These are phyloP conservation scores for Chytriomyces sp. DNA, from an alignment of 192 early-diverging fungal species.

Conservation along the genomic window DNA sequence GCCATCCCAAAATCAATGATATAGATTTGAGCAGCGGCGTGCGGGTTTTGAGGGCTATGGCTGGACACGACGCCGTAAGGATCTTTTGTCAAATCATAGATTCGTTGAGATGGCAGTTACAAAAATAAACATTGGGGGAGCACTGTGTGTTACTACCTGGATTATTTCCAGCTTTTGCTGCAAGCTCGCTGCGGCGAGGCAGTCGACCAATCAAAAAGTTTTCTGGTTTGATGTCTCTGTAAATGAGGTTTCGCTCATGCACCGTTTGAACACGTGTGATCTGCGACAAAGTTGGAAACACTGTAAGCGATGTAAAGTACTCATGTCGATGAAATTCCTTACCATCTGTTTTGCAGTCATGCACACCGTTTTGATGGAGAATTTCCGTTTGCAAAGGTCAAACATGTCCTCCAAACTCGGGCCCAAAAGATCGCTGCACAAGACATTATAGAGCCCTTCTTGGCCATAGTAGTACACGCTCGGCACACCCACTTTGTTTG, in stretches of 20 bases:
- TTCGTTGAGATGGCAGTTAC: background rate
- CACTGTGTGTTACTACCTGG: conserved; percentile 6
- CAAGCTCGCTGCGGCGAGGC: conserved; percentile 51
- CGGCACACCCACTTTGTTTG: conserved; percentile 76
- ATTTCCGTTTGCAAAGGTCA: conserved; percentile 90
- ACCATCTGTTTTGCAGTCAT: conserved; percentile 97
- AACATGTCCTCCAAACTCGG: conserved; percentile 94
- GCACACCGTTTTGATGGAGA: conserved; percentile 90
- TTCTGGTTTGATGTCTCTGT: conserved; percentile 99
- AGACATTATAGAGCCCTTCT: conserved; percentile 92
- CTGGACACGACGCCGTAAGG: conserved; percentile 53
- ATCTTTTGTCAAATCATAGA: conserved; percentile 30
- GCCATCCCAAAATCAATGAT: conserved; percentile 99
- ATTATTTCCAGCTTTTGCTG: conserved; percentile 55
- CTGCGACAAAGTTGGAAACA: conserved; percentile 56
- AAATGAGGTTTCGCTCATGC: conserved; percentile 94
- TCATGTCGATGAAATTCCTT: background rate
- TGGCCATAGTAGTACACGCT: conserved; percentile 94
- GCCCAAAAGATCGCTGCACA: conserved; percentile 92
- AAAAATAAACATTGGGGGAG: background rate
- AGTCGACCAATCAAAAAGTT: conserved; percentile 94
- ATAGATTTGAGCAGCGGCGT: conserved; percentile 71
- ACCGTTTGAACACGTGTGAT: conserved; percentile 87
- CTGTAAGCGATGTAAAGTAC: background rate
- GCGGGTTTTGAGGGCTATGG: conserved; percentile 63